These are phyloP conservation scores for Aspergillus oerlinghausenensis DNA, from an alignment of 2,329 filamentous ascomycete species.

Conservation along the genomic window DNA sequence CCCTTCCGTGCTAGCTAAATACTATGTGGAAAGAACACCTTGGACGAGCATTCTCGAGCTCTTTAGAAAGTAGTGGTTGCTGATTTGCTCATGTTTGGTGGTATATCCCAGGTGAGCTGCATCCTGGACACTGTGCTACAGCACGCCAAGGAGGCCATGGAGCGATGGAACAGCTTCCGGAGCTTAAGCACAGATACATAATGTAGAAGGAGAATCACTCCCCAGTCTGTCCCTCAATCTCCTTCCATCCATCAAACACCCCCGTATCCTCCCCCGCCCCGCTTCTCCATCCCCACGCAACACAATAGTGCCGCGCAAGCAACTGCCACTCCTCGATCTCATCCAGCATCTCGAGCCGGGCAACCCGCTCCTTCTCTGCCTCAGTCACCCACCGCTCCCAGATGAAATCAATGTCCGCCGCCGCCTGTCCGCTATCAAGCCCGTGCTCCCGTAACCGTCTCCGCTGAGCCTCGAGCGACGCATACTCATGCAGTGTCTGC, in stretches of 20 bases:
- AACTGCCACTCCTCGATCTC: constrained; percentile 93
- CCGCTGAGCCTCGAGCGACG: constrained; percentile 63
- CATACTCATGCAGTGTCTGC: constrained; percentile 73
- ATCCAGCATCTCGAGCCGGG: constrained; percentile 79
- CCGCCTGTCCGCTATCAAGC: constrained; percentile 55
- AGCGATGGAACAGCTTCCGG: too few relatives aligned
- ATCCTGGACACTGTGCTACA: not conserved
- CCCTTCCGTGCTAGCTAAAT: not conserved
- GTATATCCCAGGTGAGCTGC: not conserved
- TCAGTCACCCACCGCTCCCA: constrained; percentile 70
- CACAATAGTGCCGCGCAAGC: constrained; percentile 80
- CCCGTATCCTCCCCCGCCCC: constrained; percentile 20
- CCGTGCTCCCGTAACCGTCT: constrained; percentile 62
- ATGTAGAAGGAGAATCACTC: not conserved
- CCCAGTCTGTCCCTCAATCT: constrained; percentile 25
- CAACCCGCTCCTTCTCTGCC: constrained; percentile 73
- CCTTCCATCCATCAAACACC: constrained; percentile 35
- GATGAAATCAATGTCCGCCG: constrained; percentile 61
- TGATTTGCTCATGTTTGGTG: not conserved
- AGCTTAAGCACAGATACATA: not conserved
- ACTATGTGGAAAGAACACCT: not conserved
- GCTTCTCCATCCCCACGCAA: constrained; percentile 79
- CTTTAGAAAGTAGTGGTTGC: not conserved
- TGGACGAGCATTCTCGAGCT: not conserved
- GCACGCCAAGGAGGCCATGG: not conserved